Conservation (phyloP, 108 stramenopile genomes). For the Fragilaria crotonensis region DNA sequence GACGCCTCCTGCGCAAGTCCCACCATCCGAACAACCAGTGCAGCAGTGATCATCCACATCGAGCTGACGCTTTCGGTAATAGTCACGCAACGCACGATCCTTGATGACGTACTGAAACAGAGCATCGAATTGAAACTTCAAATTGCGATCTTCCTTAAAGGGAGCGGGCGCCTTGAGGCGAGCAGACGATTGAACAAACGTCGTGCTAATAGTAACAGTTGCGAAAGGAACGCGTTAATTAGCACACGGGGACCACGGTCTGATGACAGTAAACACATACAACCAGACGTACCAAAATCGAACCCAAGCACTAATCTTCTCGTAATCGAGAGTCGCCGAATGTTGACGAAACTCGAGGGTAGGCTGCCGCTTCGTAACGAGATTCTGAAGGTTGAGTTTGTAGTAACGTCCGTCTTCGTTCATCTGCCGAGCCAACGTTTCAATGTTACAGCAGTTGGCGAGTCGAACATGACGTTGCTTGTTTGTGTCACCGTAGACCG, state of each 20-base stretch:
- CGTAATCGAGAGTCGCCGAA: slow-evolving; percentile 35
- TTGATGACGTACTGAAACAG: slow-evolving; percentile 53
- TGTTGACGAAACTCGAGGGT: slow-evolving; percentile 70
- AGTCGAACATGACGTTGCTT: slow-evolving; percentile 22
- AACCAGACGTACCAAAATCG: slow-evolving; percentile 32
- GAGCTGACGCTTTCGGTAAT: slow-evolving; percentile 4
- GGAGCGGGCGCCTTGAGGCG: slow-evolving; percentile 3
- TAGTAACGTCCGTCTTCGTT: slow-evolving; percentile 33
- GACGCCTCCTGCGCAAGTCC: background rate
- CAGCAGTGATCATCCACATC: background rate
- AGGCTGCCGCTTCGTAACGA: slow-evolving; percentile 30
- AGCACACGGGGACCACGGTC: too few species aligned
- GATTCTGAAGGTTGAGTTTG: slow-evolving; percentile 61
- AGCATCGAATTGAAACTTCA: slow-evolving; percentile 40
- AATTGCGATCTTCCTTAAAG: slow-evolving; percentile 15
- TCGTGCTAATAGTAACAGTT: slow-evolving; percentile 5
- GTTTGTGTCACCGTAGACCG: slow-evolving; percentile 18
- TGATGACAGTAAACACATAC: too few species aligned
- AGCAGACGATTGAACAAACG: slow-evolving; percentile 29
- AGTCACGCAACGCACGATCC: slow-evolving; percentile 38
- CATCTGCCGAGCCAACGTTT: slow-evolving; percentile 24
- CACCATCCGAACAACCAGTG: background rate
- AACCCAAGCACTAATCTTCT: slow-evolving; percentile 43
- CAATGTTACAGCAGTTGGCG: slow-evolving; percentile 18
- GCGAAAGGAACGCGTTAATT: too few species aligned